Conservation (phyloP, 257 asterid species). For the Plantago ovata region DNA sequence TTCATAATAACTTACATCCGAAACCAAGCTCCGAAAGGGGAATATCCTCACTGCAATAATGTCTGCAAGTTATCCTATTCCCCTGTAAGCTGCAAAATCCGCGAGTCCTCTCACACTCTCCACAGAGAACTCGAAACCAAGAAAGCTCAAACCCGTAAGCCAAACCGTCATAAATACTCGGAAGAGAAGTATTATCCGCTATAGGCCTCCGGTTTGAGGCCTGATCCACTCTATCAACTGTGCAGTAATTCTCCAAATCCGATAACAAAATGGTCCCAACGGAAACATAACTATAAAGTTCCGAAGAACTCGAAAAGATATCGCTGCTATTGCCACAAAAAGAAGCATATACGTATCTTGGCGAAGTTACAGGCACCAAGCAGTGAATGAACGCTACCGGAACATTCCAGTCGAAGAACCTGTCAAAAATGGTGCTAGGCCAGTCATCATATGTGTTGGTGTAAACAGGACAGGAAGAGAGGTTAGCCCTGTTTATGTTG, state of each 20-base stretch:
- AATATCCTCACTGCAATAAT: constrained; percentile 33
- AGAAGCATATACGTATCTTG: constrained; percentile 26
- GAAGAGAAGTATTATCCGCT: constrained; percentile 29
- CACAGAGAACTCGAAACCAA: constrained; percentile 39
- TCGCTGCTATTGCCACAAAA: constrained; percentile 40
- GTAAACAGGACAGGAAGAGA: constrained; percentile 35
- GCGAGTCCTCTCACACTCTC: constrained; percentile 36
- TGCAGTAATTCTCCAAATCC: constrained; percentile 46
- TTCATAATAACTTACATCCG: constrained; percentile 26
- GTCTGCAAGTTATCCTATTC: constrained; percentile 30
- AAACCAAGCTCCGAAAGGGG: constrained; percentile 31
- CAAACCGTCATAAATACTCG: constrained; percentile 32
- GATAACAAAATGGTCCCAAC: constrained; percentile 14
- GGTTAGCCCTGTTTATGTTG: constrained; percentile 23
- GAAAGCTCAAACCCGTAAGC: constrained; percentile 39
- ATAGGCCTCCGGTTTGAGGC: constrained; percentile 17
- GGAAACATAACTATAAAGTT: constrained; percentile 28
- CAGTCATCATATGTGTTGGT: constrained; percentile 23
- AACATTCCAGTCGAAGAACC: constrained; percentile 9
- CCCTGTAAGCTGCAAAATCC: constrained; percentile 39
- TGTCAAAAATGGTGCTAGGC: constrained; percentile 18
- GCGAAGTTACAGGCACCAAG: constrained; percentile 23
- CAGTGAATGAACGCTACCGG: constrained; percentile 32
- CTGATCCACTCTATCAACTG: constrained; percentile 24
- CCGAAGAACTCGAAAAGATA: constrained; percentile 25